phyloP scores from a whole-genome alignment of 176 grass and related monocot species.

The Phyllostachys edulis region DNA sequence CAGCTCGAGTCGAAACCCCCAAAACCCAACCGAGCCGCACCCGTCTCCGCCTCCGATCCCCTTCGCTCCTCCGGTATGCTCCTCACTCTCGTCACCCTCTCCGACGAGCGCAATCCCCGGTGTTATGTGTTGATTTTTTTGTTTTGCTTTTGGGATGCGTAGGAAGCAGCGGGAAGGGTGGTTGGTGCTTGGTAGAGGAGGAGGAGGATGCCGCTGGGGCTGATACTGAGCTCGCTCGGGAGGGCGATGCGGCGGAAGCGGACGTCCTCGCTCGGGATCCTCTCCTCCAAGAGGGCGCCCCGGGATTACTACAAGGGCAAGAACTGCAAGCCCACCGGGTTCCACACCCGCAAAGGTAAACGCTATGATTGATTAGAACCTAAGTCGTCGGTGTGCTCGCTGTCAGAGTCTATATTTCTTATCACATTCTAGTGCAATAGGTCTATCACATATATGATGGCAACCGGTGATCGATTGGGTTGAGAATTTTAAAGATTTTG shows the following conservation, averaged over 20 bases:
- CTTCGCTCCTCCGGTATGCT: not conserved
- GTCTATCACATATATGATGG: not conserved
- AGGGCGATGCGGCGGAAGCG: conserved; percentile 83
- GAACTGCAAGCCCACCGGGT: conserved; percentile 96
- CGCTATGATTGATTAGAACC: not conserved
- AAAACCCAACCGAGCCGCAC: not conserved
- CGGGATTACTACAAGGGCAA: conserved; percentile 98
- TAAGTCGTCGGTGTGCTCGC: not conserved
- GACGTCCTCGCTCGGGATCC: conserved; percentile 74
- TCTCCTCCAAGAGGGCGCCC: conserved; percentile 83
- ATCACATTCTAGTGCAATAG: not conserved
- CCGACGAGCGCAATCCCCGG: not conserved
- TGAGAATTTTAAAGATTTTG: not conserved
- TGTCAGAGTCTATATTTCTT: not conserved
- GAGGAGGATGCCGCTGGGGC: conserved; percentile 79
- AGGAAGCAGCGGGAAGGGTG: not conserved
- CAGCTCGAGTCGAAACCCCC: not conserved
- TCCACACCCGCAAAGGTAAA: conserved; percentile 96
- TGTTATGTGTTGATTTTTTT: not conserved
- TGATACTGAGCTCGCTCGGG: conserved; percentile 61
- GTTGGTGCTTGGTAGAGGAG: not conserved
- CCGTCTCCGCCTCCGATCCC: not conserved
- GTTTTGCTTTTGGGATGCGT: not conserved
- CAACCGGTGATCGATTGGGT: not conserved
- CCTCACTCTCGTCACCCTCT: not conserved